Evolutionary conservation across 208 protist genomes (phyloP).

Genomic region (Wallacemonas sp.): DNA sequence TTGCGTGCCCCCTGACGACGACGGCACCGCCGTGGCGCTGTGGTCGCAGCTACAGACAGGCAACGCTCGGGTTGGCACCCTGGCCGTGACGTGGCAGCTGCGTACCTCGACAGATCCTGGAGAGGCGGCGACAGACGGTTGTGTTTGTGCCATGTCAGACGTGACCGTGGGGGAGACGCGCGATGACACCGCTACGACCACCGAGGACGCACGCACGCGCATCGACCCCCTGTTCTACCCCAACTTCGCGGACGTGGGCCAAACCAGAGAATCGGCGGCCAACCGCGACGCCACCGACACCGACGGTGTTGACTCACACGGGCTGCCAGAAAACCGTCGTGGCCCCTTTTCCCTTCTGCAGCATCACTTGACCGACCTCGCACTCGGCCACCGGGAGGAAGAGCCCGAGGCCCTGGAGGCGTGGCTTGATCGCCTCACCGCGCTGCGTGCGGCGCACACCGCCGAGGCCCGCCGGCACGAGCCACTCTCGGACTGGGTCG

Average conservation of each 20-base stretch:
- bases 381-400: neutral
- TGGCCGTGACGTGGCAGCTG: neutral
- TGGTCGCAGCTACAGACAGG: neutral
- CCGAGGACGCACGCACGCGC: neutral
- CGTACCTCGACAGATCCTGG: too few relatives aligned
- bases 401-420: neutral
- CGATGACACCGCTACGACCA: neutral
- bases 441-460: neutral
- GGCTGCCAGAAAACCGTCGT: neutral
- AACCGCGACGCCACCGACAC: neutral
- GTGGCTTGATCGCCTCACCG: constrained; percentile 2
- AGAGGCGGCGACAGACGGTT: too few relatives aligned
- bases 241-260: neutral
- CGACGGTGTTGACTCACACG: neutral
- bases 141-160: too few relatives aligned
- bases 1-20: too few relatives aligned
- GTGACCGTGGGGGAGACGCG: neutral
- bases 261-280: neutral
- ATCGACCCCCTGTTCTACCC: neutral
- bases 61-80: neutral
- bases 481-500: constrained; percentile 2
- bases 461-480: neutral
- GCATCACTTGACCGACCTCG: neutral
- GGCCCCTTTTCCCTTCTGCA: neutral
- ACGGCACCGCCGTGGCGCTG: neutral